Base-by-base conservation (phyloP, 1,284 basidiomycete species). In the Entoloma clypeatum region DNA sequence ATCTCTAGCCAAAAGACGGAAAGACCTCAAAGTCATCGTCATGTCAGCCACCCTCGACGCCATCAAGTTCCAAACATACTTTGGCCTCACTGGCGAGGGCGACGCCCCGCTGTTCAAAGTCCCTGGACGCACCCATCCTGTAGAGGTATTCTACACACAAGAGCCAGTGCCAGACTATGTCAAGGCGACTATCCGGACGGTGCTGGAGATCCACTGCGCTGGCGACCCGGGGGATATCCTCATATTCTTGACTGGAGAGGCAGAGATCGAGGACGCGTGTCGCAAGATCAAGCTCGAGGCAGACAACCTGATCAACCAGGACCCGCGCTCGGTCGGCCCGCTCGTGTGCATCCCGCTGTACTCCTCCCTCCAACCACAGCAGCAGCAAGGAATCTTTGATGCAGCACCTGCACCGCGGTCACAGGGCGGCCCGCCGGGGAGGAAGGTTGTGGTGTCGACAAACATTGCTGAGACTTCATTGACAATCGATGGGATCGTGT, bases 41-140 rank as follows among this genome's bases (percentile, higher is more conserved):
- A 98, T 98, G 95, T 92, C 88, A 29, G 95, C 95, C 24, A 99
- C 95, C 2, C 81, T 99, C 23, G 94, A 98, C 57, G 91, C 94
- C 0, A 74, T 86, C 59, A 98, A 98, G 64, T 98, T 98, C 67
- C 91, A 95, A 61, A 89, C 83, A 57, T 98, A 97, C 72, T 98
- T 97, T 61, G 81, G 81, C 42, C 68, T 89, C 48, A 67, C 64
- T 19, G 65, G 68, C 3, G 68, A 69, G 7, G 48, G 61, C 2
- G 59, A 63, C 1, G 93, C 92, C 1, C 93, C 94, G 0, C 67
- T 97, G 11, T 90, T 98, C 71, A 92, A 93, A 60, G 92, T 99
- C 5, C 93, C 92, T 2, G 95, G 95, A 26, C 80, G 94, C 32
- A 95, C 92, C 7, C 93, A 97, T 68, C 91, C 92, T 1, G 94